Evolutionary conservation across 1,139 yeast genomes (phyloP), one percentile per base, ranked within the genome.

Genomic region (Debaryomyces subglobosus): DNA sequence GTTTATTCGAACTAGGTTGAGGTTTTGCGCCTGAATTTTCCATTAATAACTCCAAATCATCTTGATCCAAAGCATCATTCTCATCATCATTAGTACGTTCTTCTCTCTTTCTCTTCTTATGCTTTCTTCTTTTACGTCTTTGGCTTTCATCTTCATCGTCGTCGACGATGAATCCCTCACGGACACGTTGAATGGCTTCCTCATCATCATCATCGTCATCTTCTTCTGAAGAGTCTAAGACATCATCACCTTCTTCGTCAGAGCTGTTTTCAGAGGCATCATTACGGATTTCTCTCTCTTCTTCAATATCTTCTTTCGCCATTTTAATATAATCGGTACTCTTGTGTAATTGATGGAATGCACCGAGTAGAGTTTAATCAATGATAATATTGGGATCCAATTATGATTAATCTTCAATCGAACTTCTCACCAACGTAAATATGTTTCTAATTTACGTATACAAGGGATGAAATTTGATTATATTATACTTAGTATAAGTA

Each of bases 151-250:
- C 84, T 29, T 79, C 95, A 46, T 87, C 96, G 58, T 90, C 97
- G 59, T 90, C 97, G 10, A 91, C 97, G 62, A 92, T 92, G 68
- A 92, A 91, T 0, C 97, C 98, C 56, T 90, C 96, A 49, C 94
- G 84, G 37, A 92, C 86, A 65, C 84, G 79, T 55, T 82, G 73
- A 42, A 84, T 81, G 55, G 86, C 94, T 53, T 86, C 94, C 62
- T 85, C 92, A 58, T 85, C 89, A 24, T 84, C 87, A 40, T 82
- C 84, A 35, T 86, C 91, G 18, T 84, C 90, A 49, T 86, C 92
- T 51, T 85, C 90, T 33, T 85, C 89, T 20, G 90, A 85, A 9
- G 89, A 86, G 54, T 84, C 89, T 52, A 82, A 77, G 15, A 78
- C 81, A 52, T 72, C 77, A 43, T 72, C 77, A 25, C 74, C 77